These are phyloP conservation scores for Cucurbita argyrosperma DNA, from an alignment of 306 rosid genomes.

Conservation along the genomic window DNA sequence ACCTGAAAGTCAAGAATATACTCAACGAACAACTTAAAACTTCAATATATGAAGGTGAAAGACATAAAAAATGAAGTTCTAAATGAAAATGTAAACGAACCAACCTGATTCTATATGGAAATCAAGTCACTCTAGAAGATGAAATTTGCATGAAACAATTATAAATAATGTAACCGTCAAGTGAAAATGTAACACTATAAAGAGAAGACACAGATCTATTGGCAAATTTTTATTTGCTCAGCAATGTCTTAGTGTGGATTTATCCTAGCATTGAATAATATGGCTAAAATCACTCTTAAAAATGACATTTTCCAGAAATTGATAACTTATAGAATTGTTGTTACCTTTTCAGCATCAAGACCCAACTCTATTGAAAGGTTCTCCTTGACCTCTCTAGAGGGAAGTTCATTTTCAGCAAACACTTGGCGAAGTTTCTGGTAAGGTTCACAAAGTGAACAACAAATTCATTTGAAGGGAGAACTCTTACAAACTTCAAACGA, in stretches of 20 bases:
- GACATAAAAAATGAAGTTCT: background rate
- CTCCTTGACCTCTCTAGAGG: conserved; percentile 55
- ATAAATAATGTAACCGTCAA: background rate
- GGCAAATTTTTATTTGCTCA: background rate
- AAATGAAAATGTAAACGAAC: background rate
- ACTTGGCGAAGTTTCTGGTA: conserved; percentile 76
- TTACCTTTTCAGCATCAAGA: conserved; percentile 66
- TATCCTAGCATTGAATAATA: background rate
- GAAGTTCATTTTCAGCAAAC: conserved; percentile 70
- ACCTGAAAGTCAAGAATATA: conserved; percentile 37
- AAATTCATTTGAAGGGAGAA: background rate
- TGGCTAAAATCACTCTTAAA: background rate
- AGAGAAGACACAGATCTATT: background rate
- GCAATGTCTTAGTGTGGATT: background rate
- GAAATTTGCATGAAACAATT: background rate
- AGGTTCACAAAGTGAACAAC: conserved; percentile 7
- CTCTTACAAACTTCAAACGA: background rate
- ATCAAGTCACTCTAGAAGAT: background rate
- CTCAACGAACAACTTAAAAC: background rate
- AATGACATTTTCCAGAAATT: background rate
- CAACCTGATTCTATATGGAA: background rate
- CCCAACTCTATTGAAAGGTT: conserved; percentile 67
- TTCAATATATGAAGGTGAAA: background rate
- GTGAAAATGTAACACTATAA: background rate
- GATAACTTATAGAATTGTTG: background rate